Evolutionary conservation across 352 stramenopile species (phyloP), one percentile per base, ranked within the genome.

Genomic region (Pythium periplocum): DNA sequence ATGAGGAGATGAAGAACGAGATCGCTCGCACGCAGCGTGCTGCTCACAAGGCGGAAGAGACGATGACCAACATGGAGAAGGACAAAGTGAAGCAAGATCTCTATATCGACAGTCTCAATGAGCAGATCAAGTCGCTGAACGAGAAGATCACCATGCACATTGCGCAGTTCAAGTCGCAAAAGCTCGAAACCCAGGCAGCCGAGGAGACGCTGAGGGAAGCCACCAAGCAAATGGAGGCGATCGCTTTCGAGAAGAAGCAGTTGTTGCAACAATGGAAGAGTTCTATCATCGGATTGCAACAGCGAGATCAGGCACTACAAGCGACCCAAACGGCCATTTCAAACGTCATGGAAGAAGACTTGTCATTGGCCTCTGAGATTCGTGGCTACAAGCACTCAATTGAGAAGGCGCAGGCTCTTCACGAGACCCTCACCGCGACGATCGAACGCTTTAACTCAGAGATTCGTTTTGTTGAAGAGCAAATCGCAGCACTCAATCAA

Each of bases 251-350:
- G 69, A 98, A 98, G 70, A 97, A 97, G 63, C 91, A 97, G 57
- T 66, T 98, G 8, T 61, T 98, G 57, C 88, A 96, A 69, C 89
- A 98, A 63, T 98, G 95, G 93, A 97, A 97, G 61, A 93, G 86
- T 59, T 88, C 89, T n/a, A 65, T 98, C 7, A 85, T 97, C 46
- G 92, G 79, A 4, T 81, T 98, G 48, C 73, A 84, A 51, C 75
- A 95, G 47, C 72, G 94, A 32, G 95, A 98, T 60, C 88, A 97
- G 45, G 95, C 95, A 5, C 73, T 98, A 3, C 73, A 88, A 34
- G 90, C 89, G n/a, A 96, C 90, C 6, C 76, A 83, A 53, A 83
- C 72, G 3, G 90, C 88, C 1, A 82, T 98, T 45, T 84, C 80
- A 0, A 82, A 56, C 30, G 69, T 87, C 7, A 78, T 75, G 41